Base-by-base conservation (phyloP, 352 stramenopile genomes). In the Globisporangium nodosum region DNA sequence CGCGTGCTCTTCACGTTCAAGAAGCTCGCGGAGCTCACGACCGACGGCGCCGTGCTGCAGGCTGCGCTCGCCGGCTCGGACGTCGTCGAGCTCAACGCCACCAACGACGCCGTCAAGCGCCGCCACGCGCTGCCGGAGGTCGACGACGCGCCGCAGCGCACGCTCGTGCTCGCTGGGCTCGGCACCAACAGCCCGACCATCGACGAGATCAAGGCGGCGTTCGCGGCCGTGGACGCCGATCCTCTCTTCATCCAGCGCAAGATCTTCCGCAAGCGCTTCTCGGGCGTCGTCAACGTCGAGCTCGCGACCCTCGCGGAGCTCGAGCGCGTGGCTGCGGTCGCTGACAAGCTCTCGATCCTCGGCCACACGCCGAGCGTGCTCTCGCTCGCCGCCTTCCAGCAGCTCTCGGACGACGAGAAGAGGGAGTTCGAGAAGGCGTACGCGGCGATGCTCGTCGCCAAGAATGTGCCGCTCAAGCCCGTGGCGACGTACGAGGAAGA, bases 1-100 rank as follows among this genome's bases (percentile, higher is more conserved):
- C 76, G 63, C 12, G 81, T 94, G 49, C 75, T 97, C 54, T 90
- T 96, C 58, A 96, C 79, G 47, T 97, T 97, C 76, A 96, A 97
- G 73, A 94, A 96, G 66, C 76, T 97, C 48, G 87, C 88, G 49
- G 81, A 82, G 57, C 66, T 97, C 39, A 95, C 83, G 31, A 83
- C 77, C 43, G 82, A 96, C 56, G 53, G 67, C n/a, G 60, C 74
- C 16, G 77, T 92, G 58, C 64, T 96, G 54, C 68, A 82, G 52
- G 64, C 67, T 7, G 85, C 88, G n/a, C 54, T 96, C 27, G 68
- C 77, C 24, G 74, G 80, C 61, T 94, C 83, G 56, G 78, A 88
- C 39, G 64, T 90, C 27, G 73, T 96, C 49, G 80, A 95, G 69
- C 55, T 96, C 12, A 94, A 88, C 59, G 81, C 87, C 30, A 64